Evolutionary conservation across 1,139 yeast species (phyloP), one percentile per base, ranked within the genome.

Genomic region (Debaryomyces sp.): DNA sequence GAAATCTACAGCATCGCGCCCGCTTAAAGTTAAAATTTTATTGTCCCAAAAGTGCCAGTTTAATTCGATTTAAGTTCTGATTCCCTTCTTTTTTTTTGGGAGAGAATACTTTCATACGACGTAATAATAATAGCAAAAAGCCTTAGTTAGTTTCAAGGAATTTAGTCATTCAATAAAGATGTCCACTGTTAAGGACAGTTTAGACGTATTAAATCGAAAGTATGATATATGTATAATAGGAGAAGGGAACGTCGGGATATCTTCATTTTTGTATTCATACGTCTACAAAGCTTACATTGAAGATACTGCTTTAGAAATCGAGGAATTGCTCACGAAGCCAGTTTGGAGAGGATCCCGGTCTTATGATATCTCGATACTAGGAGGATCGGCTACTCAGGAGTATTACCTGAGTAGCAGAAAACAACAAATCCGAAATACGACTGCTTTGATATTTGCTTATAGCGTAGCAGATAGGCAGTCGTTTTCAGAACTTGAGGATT

Each of bases 171-270:
- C 18, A 32, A 10, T 7, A 24, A 43, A 26, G 22, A 44, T 34
- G 33, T 15, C 38, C 8, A 13, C 15, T 13, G 23, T 33, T 36
- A 54, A 49, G 40, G 60, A 60, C 48, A 59, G 57, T 35, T 53
- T 63, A 21, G 62, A 57, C n/a, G 45, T 26, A 17, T 56, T 70
- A 17, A 59, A 60, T 41, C 58, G 55, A 12, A 61, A 56, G 24
- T 71, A 59, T 47, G 77, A 72, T 45, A 64, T 71, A 8, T 67
- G 73, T 50, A 67, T 71, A 15, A 51, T 71, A 18, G 77, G 78
- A 2, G 55, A 60, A 13, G 58, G 54, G n/a, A 51, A 52, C 8
- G 49, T 59, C 4, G 77, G 77, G 2, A 73, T 71, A 51, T 58
- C 74, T 3, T 56, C 70, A 12, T 53, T 73, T 8, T 58, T 71